Evolutionary conservation across 768 basidiomycete species (phyloP), one percentile per base, ranked within the genome.

Genomic region (Calocybe gangraenosa): DNA sequence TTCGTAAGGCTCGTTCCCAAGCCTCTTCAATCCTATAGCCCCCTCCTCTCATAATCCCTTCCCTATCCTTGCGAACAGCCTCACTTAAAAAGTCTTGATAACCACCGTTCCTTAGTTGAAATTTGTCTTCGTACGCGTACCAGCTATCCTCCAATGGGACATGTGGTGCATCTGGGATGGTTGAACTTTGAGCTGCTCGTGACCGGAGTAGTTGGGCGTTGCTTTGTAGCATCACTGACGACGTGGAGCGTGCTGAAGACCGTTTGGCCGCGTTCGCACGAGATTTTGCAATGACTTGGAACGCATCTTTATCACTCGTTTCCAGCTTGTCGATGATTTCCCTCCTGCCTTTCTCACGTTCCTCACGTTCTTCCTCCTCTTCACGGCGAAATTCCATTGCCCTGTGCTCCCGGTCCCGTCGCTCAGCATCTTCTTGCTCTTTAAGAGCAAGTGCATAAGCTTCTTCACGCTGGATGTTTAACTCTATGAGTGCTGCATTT

Each of bases 261-360:
- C 84, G 76, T 54, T 80, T 82, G 46, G 72, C 69, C 13, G 80
- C 83, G 49, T 81, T 79, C 18, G 78, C 79, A 17, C 81, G 77
- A 33, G 80, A 79, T 57, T 76, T 82, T 13, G 81, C 84, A 38
- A 91, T 76, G 48, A 90, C 73, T 55, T 81, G 81, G 9, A 69
- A 64, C 2, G 88, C 87, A 53, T 83, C 78, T 47, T 81, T 81
- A 55, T 80, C 78, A 52, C 84, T 87, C 10, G 83, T 81, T 61
- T 91, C 89, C 40, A 93, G 73, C 44, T 79, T 79, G 67, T 91
- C 84, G 54, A 93, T 88, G 54, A 93, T 81, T 52, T 82, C 84
- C 38, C 78, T 73, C 49, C 74, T 74, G 37, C 78, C 82, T 42
- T 82, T 80, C 61, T 88, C 86, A 49, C 79, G 77, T 56, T 85